These are phyloP conservation scores for Megacollybia platyphylla DNA, from an alignment of 1,284 basidiomycete species.

Conservation along the genomic window DNA sequence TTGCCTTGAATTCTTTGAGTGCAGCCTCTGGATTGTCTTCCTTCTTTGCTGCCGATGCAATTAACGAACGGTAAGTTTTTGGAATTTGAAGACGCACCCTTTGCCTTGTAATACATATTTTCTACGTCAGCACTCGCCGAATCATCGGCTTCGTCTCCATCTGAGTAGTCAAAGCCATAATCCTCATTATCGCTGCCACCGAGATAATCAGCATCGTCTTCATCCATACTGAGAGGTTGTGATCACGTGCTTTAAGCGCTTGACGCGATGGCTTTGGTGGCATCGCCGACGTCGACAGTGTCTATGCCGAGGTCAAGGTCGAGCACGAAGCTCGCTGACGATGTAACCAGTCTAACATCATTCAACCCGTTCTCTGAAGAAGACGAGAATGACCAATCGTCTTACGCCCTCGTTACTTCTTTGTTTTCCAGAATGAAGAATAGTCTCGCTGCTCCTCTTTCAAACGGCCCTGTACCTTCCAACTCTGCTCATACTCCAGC, in stretches of 20 bases:
- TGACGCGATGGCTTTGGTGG: background rate
- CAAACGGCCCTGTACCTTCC: constrained; percentile 16
- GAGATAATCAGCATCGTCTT: constrained; percentile 85
- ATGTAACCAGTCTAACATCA: constrained; percentile 60
- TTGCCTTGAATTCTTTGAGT: constrained; percentile 74
- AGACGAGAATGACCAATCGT: constrained; percentile 74
- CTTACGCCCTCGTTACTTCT: constrained; percentile 67
- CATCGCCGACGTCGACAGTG: background rate
- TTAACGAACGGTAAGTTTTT: constrained; percentile 3
- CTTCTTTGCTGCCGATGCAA: constrained; percentile 58
- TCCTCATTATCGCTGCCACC: constrained; percentile 81
- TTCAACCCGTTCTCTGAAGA: constrained; percentile 81
- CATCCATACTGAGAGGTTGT: constrained; percentile 45
- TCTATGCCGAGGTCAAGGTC: constrained; percentile 37
- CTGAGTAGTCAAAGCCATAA: constrained; percentile 96
- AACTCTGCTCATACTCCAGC: constrained; percentile 17
- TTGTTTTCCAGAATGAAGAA: constrained; percentile 69
- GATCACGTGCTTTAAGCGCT: background rate
- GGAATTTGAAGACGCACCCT: constrained; percentile 37
- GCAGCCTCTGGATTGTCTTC: constrained; percentile 87
- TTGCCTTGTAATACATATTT: constrained; percentile 98
- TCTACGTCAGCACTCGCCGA: constrained; percentile 87
- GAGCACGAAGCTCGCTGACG: constrained; percentile 48
- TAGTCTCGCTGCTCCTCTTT: constrained; percentile 52
- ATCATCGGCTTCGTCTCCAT: constrained; percentile 73